These are phyloP conservation scores for Rhodotorula taiwanensis DNA, from an alignment of 768 basidiomycete genomes.

Conservation along the genomic window DNA sequence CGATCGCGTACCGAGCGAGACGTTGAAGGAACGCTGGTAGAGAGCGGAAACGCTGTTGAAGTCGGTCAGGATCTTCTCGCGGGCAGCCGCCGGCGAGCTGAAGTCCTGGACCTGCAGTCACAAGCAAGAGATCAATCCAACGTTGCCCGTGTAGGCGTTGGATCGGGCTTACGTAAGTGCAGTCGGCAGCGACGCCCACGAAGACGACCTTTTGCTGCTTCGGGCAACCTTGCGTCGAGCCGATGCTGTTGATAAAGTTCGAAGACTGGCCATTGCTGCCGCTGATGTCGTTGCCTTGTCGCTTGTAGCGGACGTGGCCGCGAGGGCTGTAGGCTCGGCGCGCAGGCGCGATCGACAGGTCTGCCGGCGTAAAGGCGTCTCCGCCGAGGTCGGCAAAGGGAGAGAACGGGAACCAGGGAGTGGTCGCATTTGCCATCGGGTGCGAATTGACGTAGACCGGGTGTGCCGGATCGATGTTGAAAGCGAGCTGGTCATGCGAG, in stretches of 20 bases:
- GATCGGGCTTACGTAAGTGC: constrained; percentile 71
- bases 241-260: constrained; percentile 66
- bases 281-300: constrained; percentile 36
- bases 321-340: constrained; percentile 54
- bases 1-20: constrained; percentile 57
- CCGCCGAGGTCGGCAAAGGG: constrained; percentile 42
- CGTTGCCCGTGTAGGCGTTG: neutral
- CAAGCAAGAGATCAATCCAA: neutral
- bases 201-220: constrained; percentile 62
- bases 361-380: constrained; percentile 2
- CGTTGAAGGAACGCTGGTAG: constrained; percentile 64
- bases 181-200: constrained; percentile 84
- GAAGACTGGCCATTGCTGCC: constrained; percentile 40
- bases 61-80: constrained; percentile 60
- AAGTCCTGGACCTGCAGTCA: constrained; percentile 36
- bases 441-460: constrained; percentile 38
- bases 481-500: constrained; percentile 62
- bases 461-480: constrained; percentile 57
- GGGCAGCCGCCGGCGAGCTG: constrained; percentile 60
- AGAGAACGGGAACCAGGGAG: constrained; percentile 46
- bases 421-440: neutral
- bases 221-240: constrained; percentile 64
- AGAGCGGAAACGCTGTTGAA: constrained; percentile 41
- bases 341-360: constrained; percentile 43
- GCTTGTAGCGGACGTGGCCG: neutral